Base-by-base conservation (phyloP, 1,284 basidiomycete species). In the Ceratobasidium sp. region DNA sequence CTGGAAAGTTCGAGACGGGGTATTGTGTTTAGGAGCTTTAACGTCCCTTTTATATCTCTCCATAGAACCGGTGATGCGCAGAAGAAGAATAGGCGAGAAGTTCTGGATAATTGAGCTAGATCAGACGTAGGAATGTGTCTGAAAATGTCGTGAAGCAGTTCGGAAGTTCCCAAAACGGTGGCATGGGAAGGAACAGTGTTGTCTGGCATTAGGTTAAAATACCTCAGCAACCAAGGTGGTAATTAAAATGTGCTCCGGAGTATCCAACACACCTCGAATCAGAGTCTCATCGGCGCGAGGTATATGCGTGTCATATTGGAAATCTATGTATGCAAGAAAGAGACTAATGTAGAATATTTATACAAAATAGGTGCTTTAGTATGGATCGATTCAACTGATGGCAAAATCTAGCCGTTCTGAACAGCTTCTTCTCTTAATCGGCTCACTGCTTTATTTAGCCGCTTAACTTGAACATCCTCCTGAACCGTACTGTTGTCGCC, bases 71-170 rank as follows among this genome's bases (percentile, higher is more conserved):
- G 47, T 6, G 71, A 58, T 2, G 58, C 53, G 26, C 39, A 63
- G 49, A 35, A 64, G 23, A 74, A 74, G 28, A 61, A 74, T 5
- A 74, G 56, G 10, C 45, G 58, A 7, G 71, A 74, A 23, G 60
- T 54, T 11, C 71, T 58, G 47, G 31, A 58, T 5, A 63, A 35
- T 23, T 33, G 42, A 53, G 60, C 71, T 5, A 58, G 47, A n/a
- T 74, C 71, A 39, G 58, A 39, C 15, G n/a, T 8, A 11, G 31
- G 8, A 11, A 10, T 8, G 23, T 61, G 15, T 10, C n/a, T 11
- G 17, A 61, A 61, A 15, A 61, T 61, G 6, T 61, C 5, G 15
- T n/a, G 35, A 7, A 61, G 58, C 20, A 51, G n/a, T 23, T 51
- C 49, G n/a, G 49, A n/a, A 23, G 49, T 51, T 23, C 49, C 20